Evolutionary conservation across 371 early-diverging fungal genomes (phyloP), one percentile per base, ranked within the genome.

Genomic region (Syncephalastrum sp.): DNA sequence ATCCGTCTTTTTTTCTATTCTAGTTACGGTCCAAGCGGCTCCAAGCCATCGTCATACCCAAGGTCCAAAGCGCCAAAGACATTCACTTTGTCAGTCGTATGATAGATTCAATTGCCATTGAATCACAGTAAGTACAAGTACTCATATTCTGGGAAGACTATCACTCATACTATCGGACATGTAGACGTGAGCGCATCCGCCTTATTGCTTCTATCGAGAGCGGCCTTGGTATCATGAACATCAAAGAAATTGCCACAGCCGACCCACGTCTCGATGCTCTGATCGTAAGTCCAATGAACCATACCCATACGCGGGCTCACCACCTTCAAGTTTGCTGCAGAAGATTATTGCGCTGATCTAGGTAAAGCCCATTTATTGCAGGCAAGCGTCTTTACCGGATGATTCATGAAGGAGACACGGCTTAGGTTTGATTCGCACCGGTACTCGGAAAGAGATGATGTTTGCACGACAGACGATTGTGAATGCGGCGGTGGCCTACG

Each of bases 331-430:
- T 92, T 94, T 79, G 96, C 96, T n/a, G 89, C 94, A 10, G 96
- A 96, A 69, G 97, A 96, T 72, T 95, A 89, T 61, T 91, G 91
- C 65, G 93, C 96, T n/a, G 95, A 94, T 68, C 60, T 87, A 17
- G 77, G 70, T 68, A 66, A 45, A 27, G 16, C 42, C 42, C 24
- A 6, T 33, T 10, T 5, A 33, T 2, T 33, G 5, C 10, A 6
- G 52, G 17, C 7, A 2, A 48, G 48, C 3, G 17, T 48, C 10
- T 5, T 4, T 17, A 3, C 19, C 27, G 27, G 6, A 52, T 14
- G 42, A 45, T 25, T 25, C 43, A 15, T 24, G 4, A 46, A n/a
- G 24, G 13, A 19, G 5, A 17, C 1, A 15, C 19, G 19, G 17
- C 21, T 54, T 65, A 61, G 90, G 93, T 6, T 67, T 94, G 24